Evolutionary conservation across 2,329 filamentous ascomycete species (phyloP), one percentile per base, ranked within the genome.

Genomic region (Clonostachys byssicola): DNA sequence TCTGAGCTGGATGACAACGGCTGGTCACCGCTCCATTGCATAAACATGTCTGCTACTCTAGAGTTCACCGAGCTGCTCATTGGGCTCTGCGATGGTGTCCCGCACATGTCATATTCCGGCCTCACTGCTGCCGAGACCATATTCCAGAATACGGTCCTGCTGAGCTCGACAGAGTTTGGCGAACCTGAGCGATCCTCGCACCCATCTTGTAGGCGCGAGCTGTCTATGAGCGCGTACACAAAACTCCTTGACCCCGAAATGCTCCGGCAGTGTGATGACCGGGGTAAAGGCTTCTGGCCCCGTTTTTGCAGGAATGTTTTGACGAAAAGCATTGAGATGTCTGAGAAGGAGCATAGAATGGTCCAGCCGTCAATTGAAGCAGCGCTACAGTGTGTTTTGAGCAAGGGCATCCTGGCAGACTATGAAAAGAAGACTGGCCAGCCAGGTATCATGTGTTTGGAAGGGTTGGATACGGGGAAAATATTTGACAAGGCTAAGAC

Each of bases 41-140:
- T 52, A 23, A 50, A 47, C 34, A 43, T 49, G 16, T 45, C 43
- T 13, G 47, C 51, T 9, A 36, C 46, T 13, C 40, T 18, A 6
- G 40, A 20, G 7, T 16, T 50, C 17, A 43, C 49, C 16, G 30
- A 20, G 12, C 23, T 36, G 14, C 46, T 52, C 9, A 35, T 36
- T 8, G 42, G 47, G 12, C 34, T 47, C 9, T 47, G 48, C 23
- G 13, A 34, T 34, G 42, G 40, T 9, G 12, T 39, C 5, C 48
- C 40, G 4, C n/a, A 41, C 9, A 34, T 40, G 33, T 18, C 38
- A 9, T 20, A 36, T 8, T 34, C 39, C 16, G 23, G 34, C 12
- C 42, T 36, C 13, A 45, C 47, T 6, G 44, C 49, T 6, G 34
- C 46, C 14, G 47, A 49, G 40, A 42, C 42, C 2, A 44, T 51